These are phyloP conservation scores for Tagetes patula DNA, from an alignment of 129 eudicot genomes.

Conservation along the genomic window DNA sequence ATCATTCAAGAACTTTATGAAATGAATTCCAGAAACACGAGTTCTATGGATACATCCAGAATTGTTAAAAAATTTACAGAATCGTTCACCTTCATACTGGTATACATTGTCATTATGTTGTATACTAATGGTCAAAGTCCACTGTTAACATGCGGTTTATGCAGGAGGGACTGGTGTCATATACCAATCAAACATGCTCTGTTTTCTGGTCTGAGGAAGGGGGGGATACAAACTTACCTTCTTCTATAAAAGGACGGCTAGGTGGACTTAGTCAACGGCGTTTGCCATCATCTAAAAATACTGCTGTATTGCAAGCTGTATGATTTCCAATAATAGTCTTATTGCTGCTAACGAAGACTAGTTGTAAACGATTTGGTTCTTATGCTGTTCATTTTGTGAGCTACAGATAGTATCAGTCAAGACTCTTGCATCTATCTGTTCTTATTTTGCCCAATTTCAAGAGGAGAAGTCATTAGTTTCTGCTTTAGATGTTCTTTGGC, in stretches of 20 bases:
- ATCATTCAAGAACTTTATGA: slow-evolving; percentile 63
- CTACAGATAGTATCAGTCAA: slow-evolving; percentile 63
- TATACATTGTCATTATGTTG: slow-evolving; percentile 26
- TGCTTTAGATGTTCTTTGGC: slow-evolving; percentile 52
- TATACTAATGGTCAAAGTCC: slow-evolving; percentile 1
- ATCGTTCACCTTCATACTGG: slow-evolving; percentile 53
- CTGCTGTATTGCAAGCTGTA: slow-evolving; percentile 83
- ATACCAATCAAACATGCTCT: slow-evolving; percentile 51
- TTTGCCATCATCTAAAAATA: slow-evolving; percentile 54
- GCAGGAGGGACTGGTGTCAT: slow-evolving; percentile 66
- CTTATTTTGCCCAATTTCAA: slow-evolving; percentile 54
- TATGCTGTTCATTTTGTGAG: slow-evolving; percentile 17
- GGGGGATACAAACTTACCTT: slow-evolving; percentile 53
- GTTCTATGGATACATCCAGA: slow-evolving; percentile 22
- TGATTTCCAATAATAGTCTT: slow-evolving; percentile 22
- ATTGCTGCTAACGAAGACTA: not conserved
- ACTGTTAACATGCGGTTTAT: slow-evolving; percentile 17
- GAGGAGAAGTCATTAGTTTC: slow-evolving; percentile 29
- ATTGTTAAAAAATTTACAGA: slow-evolving; percentile 46
- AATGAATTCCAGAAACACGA: slow-evolving; percentile 41
- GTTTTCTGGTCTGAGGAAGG: slow-evolving; percentile 57
- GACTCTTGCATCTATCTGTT: slow-evolving; percentile 62
- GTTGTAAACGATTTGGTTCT: slow-evolving; percentile 2
- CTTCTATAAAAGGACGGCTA: slow-evolving; percentile 76
- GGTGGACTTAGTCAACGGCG: slow-evolving; percentile 97